Evolutionary conservation across 192 early-diverging fungal species (phyloP), one percentile per base, ranked within the genome.

Genomic region (Haplosporangium gracile): DNA sequence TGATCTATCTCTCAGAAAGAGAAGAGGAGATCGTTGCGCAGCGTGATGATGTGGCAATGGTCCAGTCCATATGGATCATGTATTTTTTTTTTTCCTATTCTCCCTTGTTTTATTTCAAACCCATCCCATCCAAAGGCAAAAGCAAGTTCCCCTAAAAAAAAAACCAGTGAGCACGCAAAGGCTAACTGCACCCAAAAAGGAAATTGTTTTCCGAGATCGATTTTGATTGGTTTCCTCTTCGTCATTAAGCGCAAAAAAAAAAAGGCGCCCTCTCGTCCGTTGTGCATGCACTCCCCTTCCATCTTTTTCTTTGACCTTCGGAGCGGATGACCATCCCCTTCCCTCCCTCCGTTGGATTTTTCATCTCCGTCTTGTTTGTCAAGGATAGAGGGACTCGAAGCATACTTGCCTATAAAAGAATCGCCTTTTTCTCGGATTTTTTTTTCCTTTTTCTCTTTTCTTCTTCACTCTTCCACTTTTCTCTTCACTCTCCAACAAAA

Each of bases 161-260:
- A 74, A 74, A 74, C 38, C 1, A 39, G 10, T 4, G 9, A 6
- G 18, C 26, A 5, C 13, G 1, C 18, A 32, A 9, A n/a, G 18
- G 22, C 0, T 70, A 20, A 3, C 47, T 70, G 22, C 8, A 13
- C 77, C 68, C 47, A 36, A 78, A 70, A 70, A 71, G 77, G 77
- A 8, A 78, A 78, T n/a, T 78, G 10, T 57, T n/a, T 36, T 70
- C 77, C 77, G 77, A 78, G 77, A 78, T 78, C 69, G 36, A 49
- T 10, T n/a, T 3, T 47, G 68, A 45, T 68, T 47, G 60, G 65
- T 24, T 60, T 36, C 63, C 10, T 0, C 49, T 51, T 51, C 49
- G 49, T 51, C 49, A 51, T 51, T 2, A 51, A 51, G 20, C 49
- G 20, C 39, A 49, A 55, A 20, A 43, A 53, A 49, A 74, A 55